Percentiles rank a stretch among this genome's conserved stretches.
Evolutionary conservation across 371 early-diverging fungal genomes (phyloP).

Genomic region (Gilbertella persicaria): DNA sequence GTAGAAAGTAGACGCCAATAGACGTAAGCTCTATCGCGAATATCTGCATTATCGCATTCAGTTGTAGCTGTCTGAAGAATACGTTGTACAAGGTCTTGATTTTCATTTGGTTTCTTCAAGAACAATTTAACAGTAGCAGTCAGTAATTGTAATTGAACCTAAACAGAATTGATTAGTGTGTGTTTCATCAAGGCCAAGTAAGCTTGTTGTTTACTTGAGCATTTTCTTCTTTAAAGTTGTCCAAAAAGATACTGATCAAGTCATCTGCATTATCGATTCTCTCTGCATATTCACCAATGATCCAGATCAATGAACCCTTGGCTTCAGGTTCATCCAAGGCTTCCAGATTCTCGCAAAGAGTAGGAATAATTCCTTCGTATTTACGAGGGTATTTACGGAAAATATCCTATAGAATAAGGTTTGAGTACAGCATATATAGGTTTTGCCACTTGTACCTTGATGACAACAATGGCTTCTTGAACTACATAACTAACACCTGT

Average conservation of each 20-base stretch:
- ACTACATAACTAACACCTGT: constrained; percentile 90
- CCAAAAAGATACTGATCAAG: constrained; percentile 76
- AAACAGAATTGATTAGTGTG: too few relatives aligned
- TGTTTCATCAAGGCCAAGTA: too few relatives aligned
- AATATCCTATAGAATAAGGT: constrained; percentile 66
- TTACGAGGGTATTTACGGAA: constrained; percentile 91
- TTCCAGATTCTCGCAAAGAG: constrained; percentile 89
- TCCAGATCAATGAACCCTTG: constrained; percentile 93
- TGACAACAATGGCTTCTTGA: constrained; percentile 91
- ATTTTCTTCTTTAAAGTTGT: constrained; percentile 67
- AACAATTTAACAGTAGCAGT: constrained; percentile 92
- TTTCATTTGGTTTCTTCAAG: constrained; percentile 84
- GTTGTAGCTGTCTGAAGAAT: constrained; percentile 88
- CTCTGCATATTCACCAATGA: constrained; percentile 96
- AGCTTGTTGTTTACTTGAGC: constrained; percentile 64
- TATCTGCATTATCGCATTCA: constrained; percentile 92
- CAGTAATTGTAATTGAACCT: constrained; percentile 80
- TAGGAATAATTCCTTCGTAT: constrained; percentile 86
- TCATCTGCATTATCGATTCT: constrained; percentile 86
- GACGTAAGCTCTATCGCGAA: constrained; percentile 94
- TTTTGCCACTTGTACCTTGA: constrained; percentile 58
- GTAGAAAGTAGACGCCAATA: constrained; percentile 96
- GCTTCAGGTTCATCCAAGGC: constrained; percentile 92
- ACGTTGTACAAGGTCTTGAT: constrained; percentile 85
- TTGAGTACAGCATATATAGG: neutral